Evolutionary conservation across 2,329 filamentous ascomycete genomes (phyloP).

Genomic region (Xylaria sp.): DNA sequence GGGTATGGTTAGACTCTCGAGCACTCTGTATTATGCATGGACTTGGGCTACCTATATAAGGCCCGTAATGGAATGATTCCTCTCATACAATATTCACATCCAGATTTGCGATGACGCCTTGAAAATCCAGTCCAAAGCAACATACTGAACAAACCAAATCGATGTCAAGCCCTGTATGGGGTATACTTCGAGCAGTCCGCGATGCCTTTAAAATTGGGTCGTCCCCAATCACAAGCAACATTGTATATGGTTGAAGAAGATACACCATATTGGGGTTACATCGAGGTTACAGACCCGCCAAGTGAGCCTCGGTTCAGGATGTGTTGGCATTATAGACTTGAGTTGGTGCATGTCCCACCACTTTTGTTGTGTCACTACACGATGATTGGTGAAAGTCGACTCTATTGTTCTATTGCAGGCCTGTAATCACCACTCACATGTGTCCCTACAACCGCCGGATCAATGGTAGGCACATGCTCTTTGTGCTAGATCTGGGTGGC

Average conservation of each 20-base stretch:
- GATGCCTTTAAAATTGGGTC: background rate
- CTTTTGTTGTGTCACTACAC: background rate
- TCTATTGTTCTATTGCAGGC: background rate
- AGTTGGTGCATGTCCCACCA: background rate
- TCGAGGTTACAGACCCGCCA: background rate
- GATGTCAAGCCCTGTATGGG: background rate
- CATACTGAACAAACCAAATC: background rate
- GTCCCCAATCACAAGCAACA: slow-evolving; percentile 5
- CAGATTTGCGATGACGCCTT: background rate
- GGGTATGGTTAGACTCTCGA: slow-evolving; percentile 10
- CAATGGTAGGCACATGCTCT: background rate
- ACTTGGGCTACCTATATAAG: slow-evolving; percentile 12
- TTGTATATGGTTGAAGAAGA: background rate
- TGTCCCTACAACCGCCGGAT: background rate
- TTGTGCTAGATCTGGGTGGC: background rate
- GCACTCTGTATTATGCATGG: slow-evolving; percentile 31
- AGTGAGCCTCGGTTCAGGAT: slow-evolving; percentile 8
- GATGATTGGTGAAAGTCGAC: background rate
- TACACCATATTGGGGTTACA: background rate
- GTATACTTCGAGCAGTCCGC: background rate
- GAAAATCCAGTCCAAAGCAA: background rate
- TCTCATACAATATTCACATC: slow-evolving; percentile 12
- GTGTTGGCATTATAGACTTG: background rate
- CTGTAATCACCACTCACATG: background rate
- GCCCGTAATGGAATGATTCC: slow-evolving; percentile 32